phyloP scores from a whole-genome alignment of 2,329 filamentous ascomycete species.

The Diplodia sapinea region DNA sequence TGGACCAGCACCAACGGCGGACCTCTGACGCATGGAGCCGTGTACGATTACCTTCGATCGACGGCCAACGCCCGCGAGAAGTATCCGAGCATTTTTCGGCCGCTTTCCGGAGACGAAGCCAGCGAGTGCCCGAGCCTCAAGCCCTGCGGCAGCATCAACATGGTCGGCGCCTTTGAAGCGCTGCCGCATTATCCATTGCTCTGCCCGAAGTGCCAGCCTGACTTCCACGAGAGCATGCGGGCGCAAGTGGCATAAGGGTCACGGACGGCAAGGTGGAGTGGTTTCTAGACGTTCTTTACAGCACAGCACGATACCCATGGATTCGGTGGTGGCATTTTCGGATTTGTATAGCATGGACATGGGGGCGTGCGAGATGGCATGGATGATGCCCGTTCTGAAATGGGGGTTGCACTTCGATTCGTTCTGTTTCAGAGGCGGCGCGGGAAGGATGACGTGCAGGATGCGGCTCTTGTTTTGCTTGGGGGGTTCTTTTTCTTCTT shows the following conservation, averaged over 20 bases:
- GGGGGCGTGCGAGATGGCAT: constrained; percentile 3
- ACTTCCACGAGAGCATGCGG: background rate
- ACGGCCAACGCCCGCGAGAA: background rate
- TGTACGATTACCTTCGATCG: constrained; percentile 9
- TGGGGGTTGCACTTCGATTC: background rate
- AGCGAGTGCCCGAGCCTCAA: background rate
- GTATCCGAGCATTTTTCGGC: background rate
- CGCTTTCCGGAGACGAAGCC: background rate
- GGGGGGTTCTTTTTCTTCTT: constrained; percentile 3
- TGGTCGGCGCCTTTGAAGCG: constrained; percentile 16
- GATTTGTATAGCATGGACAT: background rate
- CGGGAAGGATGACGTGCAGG: constrained; percentile 16
- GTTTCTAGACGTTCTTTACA: background rate
- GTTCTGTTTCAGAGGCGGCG: constrained; percentile 7
- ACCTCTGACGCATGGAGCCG: constrained; percentile 7
- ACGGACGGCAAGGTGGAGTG: too few relatives aligned
- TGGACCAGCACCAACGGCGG: constrained; percentile 20
- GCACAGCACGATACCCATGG: constrained; percentile 4
- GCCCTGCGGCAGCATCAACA: constrained; percentile 4
- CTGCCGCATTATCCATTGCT: constrained; percentile 21
- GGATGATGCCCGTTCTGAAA: background rate
- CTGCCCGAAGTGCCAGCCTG: constrained; percentile 15
- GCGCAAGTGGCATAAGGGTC: background rate
- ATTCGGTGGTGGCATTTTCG: background rate
- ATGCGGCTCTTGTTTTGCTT: constrained; percentile 1